Evolutionary conservation across 192 early-diverging fungal species (phyloP), one percentile per base, ranked within the genome.

Genomic region (Glomus cerebriforme): DNA sequence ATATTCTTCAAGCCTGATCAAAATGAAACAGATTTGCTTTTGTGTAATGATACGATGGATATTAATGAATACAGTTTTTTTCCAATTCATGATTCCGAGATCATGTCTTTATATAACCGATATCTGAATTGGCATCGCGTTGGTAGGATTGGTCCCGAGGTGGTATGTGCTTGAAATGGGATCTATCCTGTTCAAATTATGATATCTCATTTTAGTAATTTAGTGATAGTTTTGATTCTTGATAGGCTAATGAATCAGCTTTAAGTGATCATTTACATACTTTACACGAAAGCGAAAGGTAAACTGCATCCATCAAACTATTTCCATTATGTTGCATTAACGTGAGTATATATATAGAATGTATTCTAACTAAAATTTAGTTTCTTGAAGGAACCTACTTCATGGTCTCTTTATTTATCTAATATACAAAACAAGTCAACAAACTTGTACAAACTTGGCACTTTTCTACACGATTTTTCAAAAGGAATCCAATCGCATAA

Each of bases 211-310:
- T 72, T 24, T 49, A 59, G 49, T 58, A 19, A 26, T 59, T 49
- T 29, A 59, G 34, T 17, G 26, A 34, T 34, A 34, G 32, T 73
- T 24, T 29, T 17, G 8, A 73, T 19, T 35, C 35, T 59, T 34
- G 45, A 13, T 43, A 49, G 70, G 43, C 7, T 17, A 29, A 17
- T 13, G 13, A 37, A 17, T 47, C 72, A 29, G 59, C 43, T 32
- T 27, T 73, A 22, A 7, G 9, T 29, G 72, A 58, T n/a, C 43
- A 29, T 9, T 47, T 73, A 19, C 24, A 19, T 29, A 59, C 5
- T 26, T 73, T 73, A 32, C 17, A 73, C 45, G 72, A 49, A 34
- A 73, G 54, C 8, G 32, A 73, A 54, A 73, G 72, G 72, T 73
- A 73, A n/a, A 17, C 34, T 29, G 6, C 10, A n/a, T 54, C 17